Conservation (phyloP, 345 rosid species). For the Eucalyptus tenuipes region DNA sequence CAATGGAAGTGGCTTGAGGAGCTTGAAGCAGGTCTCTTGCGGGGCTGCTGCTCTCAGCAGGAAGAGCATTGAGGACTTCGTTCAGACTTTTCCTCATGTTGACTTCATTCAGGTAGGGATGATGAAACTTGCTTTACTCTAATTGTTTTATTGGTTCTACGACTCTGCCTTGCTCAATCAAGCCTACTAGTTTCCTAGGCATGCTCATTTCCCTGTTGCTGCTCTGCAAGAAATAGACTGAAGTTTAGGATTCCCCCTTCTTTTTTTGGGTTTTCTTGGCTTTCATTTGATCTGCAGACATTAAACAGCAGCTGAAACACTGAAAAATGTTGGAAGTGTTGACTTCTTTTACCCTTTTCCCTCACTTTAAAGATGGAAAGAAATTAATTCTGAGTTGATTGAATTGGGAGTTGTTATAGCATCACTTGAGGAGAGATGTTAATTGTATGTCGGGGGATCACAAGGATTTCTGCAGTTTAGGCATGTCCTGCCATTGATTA, state of each 20-base stretch:
- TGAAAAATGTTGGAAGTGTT: not conserved
- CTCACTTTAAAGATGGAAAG: not conserved
- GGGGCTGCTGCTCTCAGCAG: slow-evolving; percentile 69
- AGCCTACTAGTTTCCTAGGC: not conserved
- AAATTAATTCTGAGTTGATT: not conserved
- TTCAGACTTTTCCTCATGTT: slow-evolving; percentile 39
- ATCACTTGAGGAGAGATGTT: not conserved
- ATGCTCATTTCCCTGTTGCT: not conserved
- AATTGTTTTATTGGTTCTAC: not conserved
- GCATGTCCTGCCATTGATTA: not conserved
- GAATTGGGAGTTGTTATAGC: not conserved
- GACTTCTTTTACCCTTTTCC: not conserved
- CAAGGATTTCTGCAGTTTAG: not conserved
- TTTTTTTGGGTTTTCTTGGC: not conserved
- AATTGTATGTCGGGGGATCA: not conserved
- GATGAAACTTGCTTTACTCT: not conserved
- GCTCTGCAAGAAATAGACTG: not conserved
- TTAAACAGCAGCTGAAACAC: not conserved
- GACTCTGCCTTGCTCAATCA: not conserved
- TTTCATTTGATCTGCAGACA: not conserved
- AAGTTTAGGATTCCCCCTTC: not conserved
- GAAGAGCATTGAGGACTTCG: slow-evolving; percentile 42
- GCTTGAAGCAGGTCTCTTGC: slow-evolving; percentile 71
- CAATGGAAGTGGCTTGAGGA: slow-evolving; percentile 24
- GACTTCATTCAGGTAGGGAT: slow-evolving; percentile 69